Evolutionary conservation across 2,329 filamentous ascomycete species (phyloP), one percentile per base, ranked within the genome.

Genomic region (Cryphonectria nitschkei): DNA sequence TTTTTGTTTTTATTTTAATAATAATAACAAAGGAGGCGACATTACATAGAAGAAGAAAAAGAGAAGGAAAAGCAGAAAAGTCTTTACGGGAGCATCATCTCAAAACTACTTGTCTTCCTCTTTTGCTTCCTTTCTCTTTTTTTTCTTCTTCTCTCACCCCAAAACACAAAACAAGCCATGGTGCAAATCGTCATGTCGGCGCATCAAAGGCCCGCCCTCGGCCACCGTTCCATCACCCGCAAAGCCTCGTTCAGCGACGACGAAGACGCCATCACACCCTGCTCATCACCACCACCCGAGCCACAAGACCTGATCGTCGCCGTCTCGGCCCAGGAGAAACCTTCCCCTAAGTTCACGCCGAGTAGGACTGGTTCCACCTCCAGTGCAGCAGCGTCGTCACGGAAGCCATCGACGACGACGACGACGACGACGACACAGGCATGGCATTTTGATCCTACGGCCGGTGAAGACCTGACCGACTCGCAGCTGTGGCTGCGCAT

Each of bases 401-500:
- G 52, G 37, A 70, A 70, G 52, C 61, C 56, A 14, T 70, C 70
- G 32, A 71, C 60, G 39, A 52, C 56, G 4, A 66, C 70, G 32
- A 71, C 60, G 39, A 52, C 56, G 4, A 66, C 70, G 0, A 50
- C 52, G 4, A 41, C 39, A 16, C 72, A 67, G 41, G n/a, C 62
- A 26, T 70, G 73, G 69, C 71, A 73, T 50, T 71, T 72, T 66
- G 70, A 74, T 43, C 72, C 70, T 37, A 52, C 72, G 66, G 76
- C 78, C 46, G 79, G 79, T 16, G 78, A 72, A 22, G 74, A 76
- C 26, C 75, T 80, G 46, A 80, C 83, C 73, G 77, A 80, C 2
- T 77, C 78, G 65, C 74, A 75, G n/a, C 76, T 84, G 8, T 84
- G 82, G 82, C 76, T 75, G 54, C 80, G 81, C 67, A 84, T 84